Conservation (phyloP, 768 basidiomycete genomes). For the Porpolomopsis calyptriformis region DNA sequence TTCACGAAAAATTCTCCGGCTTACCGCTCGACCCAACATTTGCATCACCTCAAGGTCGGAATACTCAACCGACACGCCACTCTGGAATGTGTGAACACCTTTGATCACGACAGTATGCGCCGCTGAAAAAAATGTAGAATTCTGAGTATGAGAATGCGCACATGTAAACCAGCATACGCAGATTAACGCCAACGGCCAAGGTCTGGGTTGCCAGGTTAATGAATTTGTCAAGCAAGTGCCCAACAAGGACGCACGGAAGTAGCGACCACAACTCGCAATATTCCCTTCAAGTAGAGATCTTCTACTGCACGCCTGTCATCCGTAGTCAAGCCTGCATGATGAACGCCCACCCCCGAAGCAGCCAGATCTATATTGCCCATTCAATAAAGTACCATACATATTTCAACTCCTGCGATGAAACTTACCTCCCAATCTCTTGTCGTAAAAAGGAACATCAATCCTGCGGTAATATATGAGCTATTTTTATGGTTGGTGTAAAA, state of each 20-base stretch:
- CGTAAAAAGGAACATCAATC: conserved; percentile 44
- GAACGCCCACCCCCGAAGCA: conserved; percentile 71
- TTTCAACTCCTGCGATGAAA: conserved; percentile 1
- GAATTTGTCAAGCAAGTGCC: too few relatives aligned
- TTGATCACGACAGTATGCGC: conserved; percentile 91
- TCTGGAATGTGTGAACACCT: conserved; percentile 75
- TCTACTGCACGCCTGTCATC: conserved; percentile 71
- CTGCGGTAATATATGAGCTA: conserved; percentile 25
- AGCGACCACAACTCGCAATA: conserved; percentile 59
- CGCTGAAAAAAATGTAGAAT: conserved; percentile 34
- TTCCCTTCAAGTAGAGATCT: conserved; percentile 54
- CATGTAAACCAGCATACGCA: conserved; percentile 45
- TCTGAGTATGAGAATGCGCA: background rate
- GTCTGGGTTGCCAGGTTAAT: too few relatives aligned
- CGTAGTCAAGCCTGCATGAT: conserved; percentile 77
- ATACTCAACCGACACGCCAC: conserved; percentile 64
- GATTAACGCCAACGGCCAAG: conserved; percentile 90
- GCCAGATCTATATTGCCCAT: conserved; percentile 40
- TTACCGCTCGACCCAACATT: conserved; percentile 90
- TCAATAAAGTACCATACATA: background rate
- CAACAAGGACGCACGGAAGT: conserved; percentile 55
- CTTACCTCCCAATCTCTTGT: conserved; percentile 57
- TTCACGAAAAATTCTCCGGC: conserved; percentile 12
- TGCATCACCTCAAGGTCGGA: conserved; percentile 90
- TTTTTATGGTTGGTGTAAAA: background rate